A percentile compares a stretch with the other conserved stretches of the same genome.
These are phyloP conservation scores for Tulasnella sp. DNA, from an alignment of 768 basidiomycete genomes.

Conservation along the genomic window DNA sequence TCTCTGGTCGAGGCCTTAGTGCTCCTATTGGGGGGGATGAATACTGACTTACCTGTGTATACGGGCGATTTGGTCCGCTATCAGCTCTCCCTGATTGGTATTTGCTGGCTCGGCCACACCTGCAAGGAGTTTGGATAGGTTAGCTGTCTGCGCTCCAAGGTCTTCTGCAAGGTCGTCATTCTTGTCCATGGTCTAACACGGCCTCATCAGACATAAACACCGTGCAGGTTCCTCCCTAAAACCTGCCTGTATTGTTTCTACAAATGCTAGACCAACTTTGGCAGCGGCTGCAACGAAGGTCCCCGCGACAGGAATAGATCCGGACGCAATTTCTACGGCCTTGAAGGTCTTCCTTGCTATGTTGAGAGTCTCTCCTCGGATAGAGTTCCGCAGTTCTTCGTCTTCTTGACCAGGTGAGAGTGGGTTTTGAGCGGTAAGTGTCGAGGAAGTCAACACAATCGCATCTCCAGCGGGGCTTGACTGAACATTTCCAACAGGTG, in stretches of 20 bases:
- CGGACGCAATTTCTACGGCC: background rate
- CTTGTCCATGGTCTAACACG: background rate
- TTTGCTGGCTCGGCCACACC: background rate
- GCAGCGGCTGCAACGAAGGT: background rate
- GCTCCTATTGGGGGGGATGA: fast-evolving
- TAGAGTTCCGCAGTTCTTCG: background rate
- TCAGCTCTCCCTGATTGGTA: background rate
- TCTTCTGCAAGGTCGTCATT: background rate
- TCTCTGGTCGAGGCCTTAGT: background rate
- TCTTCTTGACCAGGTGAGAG: background rate
- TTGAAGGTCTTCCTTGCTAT: background rate
- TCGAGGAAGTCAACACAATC: background rate
- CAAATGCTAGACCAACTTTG: background rate
- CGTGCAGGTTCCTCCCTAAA: fast-evolving
- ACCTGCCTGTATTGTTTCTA: background rate
- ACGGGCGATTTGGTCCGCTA: background rate
- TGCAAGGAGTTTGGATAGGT: background rate
- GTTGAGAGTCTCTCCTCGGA: background rate
- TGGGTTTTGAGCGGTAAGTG: background rate
- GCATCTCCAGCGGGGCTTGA: too few relatives aligned
- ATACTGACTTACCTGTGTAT: background rate
- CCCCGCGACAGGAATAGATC: background rate
- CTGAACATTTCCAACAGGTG: background rate
- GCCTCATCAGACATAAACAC: background rate
- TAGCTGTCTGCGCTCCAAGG: background rate